phyloP scores from a whole-genome alignment of 2,329 filamentous ascomycete species.

The Aspergillus felis region DNA sequence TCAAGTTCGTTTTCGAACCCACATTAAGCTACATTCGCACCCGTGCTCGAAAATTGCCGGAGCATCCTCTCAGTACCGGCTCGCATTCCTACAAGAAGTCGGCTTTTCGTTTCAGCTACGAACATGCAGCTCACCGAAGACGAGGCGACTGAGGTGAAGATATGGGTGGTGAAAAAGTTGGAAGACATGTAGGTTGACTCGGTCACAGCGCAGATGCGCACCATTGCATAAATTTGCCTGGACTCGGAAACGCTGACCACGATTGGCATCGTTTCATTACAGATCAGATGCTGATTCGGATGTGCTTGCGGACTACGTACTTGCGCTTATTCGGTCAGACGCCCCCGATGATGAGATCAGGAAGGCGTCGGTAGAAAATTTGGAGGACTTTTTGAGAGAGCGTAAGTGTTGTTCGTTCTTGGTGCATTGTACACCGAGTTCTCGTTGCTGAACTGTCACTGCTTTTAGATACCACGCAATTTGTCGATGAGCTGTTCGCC shows the following conservation, averaged over 20 bases:
- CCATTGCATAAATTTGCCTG: background rate
- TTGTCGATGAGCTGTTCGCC: slow-evolving; percentile 55
- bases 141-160: slow-evolving; percentile 52
- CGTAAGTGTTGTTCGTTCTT: slow-evolving; percentile 31
- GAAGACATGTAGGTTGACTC: slow-evolving; percentile 50
- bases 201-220: background rate
- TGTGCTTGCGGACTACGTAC: slow-evolving; percentile 59
- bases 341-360: slow-evolving; percentile 52
- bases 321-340: slow-evolving; percentile 55
- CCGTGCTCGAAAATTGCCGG: background rate
- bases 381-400: slow-evolving; percentile 57
- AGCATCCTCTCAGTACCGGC: background rate
- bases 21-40: background rate
- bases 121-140: slow-evolving; percentile 53
- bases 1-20: background rate
- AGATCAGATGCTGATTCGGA: slow-evolving; percentile 61
- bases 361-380: slow-evolving; percentile 51
- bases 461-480: slow-evolving; percentile 45
- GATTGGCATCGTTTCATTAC: background rate
- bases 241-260: background rate
- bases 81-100: background rate
- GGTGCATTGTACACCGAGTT: background rate
- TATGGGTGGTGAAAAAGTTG: slow-evolving; percentile 56
- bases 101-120: background rate
- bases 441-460: slow-evolving; percentile 9